Conservation (phyloP, 441 rosid genomes). For the Euphorbia schlechtendalii region DNA sequence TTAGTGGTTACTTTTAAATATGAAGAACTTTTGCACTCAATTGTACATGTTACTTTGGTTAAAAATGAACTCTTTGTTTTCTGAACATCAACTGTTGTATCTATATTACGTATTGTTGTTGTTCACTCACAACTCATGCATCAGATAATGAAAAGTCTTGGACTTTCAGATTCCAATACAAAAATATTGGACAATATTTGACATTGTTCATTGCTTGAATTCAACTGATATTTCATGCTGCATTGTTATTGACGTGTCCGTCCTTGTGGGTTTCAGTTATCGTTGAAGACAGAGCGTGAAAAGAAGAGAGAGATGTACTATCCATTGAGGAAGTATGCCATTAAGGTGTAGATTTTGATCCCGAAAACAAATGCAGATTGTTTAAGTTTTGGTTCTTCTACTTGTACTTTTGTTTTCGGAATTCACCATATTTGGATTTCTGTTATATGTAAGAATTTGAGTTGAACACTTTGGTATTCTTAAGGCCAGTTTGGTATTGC, state of each 20-base stretch:
- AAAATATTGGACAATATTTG: too few relatives aligned
- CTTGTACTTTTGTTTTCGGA: neutral
- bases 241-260: neutral
- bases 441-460: neutral
- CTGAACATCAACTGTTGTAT: neutral
- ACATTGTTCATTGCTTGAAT: neutral
- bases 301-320: slow-evolving; percentile 27
- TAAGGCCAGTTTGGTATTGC: too few relatives aligned
- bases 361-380: neutral
- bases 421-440: neutral
- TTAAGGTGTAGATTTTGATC: slow-evolving; percentile 17
- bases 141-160: too few relatives aligned
- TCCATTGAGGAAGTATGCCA: slow-evolving; percentile 25
- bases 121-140: too few relatives aligned
- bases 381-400: too few relatives aligned
- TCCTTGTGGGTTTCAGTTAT: slow-evolving; percentile 14
- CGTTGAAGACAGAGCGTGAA: slow-evolving; percentile 26
- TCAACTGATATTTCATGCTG: neutral
- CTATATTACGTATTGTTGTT: too few relatives aligned
- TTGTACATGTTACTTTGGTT: neutral
- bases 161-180: too few relatives aligned
- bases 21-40: neutral
- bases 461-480: neutral
- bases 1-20: too few relatives aligned
- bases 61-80: too few relatives aligned